A percentile compares a stretch with the other conserved stretches of the same genome.
phyloP scores from a whole-genome alignment of 2,329 filamentous ascomycete genomes.

The Albifimbria verrucaria region DNA sequence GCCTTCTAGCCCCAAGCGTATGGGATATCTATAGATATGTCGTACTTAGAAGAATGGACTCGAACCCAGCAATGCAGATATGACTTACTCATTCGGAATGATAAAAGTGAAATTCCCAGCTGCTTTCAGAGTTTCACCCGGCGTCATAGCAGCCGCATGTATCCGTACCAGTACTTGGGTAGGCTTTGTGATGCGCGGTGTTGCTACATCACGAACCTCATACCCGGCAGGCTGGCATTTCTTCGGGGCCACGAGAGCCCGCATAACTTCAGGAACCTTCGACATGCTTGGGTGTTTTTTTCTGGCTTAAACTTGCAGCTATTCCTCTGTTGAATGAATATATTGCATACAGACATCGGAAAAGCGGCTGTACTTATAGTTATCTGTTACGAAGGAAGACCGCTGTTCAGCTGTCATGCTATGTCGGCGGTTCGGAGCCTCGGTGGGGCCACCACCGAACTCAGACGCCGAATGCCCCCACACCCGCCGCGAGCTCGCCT shows the following conservation, averaged over 20 bases:
- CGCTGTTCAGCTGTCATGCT: neutral
- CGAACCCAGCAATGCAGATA: neutral
- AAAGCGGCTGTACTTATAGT: too few relatives aligned
- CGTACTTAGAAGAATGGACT: neutral
- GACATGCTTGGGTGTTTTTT: conserved; percentile 18
- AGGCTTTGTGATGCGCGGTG: conserved; percentile 39
- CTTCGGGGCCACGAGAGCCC: conserved; percentile 38
- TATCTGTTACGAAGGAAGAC: too few relatives aligned
- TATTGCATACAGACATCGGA: too few relatives aligned
- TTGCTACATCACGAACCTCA: conserved; percentile 37
- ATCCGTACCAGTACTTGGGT: conserved; percentile 41
- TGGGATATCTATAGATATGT: conserved; percentile 13
- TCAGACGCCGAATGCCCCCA: conserved; percentile 7
- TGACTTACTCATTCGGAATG: conserved; percentile 22
- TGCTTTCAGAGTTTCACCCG: conserved; percentile 30
- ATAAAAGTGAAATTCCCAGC: conserved; percentile 22
- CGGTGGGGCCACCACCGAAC: conserved; percentile 8
- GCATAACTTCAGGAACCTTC: conserved; percentile 35
- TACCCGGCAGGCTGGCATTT: conserved; percentile 35
- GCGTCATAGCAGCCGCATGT: conserved; percentile 31
- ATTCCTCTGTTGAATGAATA: too few relatives aligned
- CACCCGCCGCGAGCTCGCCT: too few relatives aligned
- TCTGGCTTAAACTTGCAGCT: neutral
- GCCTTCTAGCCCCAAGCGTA: conserved; percentile 24
- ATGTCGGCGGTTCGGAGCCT: neutral